A percentile compares a stretch with the other conserved stretches of the same genome.
Conservation (phyloP, 140 eudicot species). For the Cichorium intybus region DNA sequence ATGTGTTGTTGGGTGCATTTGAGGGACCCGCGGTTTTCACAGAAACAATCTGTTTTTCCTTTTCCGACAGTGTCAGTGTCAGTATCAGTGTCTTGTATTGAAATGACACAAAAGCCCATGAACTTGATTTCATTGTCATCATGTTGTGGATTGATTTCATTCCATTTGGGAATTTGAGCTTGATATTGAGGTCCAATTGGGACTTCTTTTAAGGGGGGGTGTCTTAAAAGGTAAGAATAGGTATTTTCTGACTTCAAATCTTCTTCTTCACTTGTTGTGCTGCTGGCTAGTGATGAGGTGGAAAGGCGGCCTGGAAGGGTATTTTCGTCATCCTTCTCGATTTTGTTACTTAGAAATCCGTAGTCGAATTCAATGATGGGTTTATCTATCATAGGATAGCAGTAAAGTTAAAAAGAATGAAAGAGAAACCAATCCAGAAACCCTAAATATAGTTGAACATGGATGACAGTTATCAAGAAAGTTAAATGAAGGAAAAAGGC, state of each 20-base stretch:
- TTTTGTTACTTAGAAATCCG: slow-evolving; percentile 29
- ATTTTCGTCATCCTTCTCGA: slow-evolving; percentile 26
- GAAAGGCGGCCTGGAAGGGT: slow-evolving; percentile 31
- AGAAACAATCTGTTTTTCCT: slow-evolving; percentile 42
- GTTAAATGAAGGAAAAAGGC: too few species aligned
- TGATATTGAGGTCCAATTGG: slow-evolving; percentile 58
- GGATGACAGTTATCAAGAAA: too few species aligned
- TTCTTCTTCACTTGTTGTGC: slow-evolving; percentile 44
- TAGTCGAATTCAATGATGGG: slow-evolving; percentile 21
- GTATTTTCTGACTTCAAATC: slow-evolving; percentile 23
- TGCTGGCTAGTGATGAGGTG: slow-evolving; percentile 38
- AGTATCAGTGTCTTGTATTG: slow-evolving; percentile 34
- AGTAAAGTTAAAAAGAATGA: slow-evolving; percentile 13
- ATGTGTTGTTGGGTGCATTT: slow-evolving; percentile 54
- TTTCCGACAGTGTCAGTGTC: slow-evolving; percentile 14
- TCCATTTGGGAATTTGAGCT: slow-evolving; percentile 64
- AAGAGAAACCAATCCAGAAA: slow-evolving; percentile 7
- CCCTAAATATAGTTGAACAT: too few species aligned
- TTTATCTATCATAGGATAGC: slow-evolving; percentile 34
- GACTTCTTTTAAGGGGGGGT: slow-evolving; percentile 49
- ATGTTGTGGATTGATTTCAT: not conserved
- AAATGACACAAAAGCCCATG: slow-evolving; percentile 40
- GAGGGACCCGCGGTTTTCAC: slow-evolving; percentile 45
- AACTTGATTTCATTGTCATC: slow-evolving; percentile 17
- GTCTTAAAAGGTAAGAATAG: slow-evolving; percentile 42